A percentile compares a stretch with the other conserved stretches of the same genome.
Conservation (phyloP, 139 green algal species). For the Asterochloris erici region DNA sequence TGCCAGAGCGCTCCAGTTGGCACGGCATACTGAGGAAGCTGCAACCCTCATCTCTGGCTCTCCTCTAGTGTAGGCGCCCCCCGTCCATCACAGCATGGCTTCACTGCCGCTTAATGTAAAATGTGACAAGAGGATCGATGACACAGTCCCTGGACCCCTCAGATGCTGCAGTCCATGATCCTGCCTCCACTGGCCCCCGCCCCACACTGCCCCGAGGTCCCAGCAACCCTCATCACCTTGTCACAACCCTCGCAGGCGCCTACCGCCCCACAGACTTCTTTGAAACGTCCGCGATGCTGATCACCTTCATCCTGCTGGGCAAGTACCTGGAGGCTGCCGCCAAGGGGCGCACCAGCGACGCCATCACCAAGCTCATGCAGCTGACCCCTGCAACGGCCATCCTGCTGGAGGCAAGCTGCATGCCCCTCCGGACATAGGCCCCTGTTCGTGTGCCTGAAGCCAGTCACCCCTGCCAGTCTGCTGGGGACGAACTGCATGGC, state of each 20-base stretch:
- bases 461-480: no score
- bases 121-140: no score
- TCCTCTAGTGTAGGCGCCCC: no score
- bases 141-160: neutral
- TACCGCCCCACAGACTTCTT: constrained; percentile 89
- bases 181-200: neutral
- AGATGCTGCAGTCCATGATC: neutral
- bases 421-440: constrained; percentile 23
- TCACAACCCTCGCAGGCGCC: neutral
- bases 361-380: constrained; percentile 73
- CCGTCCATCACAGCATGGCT: no score
- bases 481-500: neutral
- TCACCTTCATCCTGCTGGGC: constrained; percentile 94
- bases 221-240: neutral
- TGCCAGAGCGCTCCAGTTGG: no score
- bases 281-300: constrained; percentile 95
- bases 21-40: no score
- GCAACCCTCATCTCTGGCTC: no score
- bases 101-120: no score
- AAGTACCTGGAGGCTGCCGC: constrained; percentile 72
- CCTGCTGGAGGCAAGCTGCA: constrained; percentile 56
- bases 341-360: constrained; percentile 78
- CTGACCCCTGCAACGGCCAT: constrained; percentile 73
- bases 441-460: no score
- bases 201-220: neutral